Evolutionary conservation across 768 basidiomycete species (phyloP).

Genomic region (Amanita inopinata): DNA sequence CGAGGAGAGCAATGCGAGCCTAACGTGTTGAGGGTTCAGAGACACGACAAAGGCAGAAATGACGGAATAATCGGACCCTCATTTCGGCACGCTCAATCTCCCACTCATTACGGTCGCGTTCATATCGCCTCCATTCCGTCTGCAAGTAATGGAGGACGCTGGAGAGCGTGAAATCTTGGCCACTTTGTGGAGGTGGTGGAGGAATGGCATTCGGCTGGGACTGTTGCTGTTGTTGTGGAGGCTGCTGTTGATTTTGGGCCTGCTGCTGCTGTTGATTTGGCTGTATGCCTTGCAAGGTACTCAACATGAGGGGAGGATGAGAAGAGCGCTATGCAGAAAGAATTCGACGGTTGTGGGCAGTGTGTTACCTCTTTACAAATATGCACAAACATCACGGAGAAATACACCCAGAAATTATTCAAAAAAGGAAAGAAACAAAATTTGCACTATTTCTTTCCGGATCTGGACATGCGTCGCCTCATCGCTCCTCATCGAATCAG

Average conservation of each 20-base stretch:
- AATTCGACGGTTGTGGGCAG: not conserved
- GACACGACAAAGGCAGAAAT: conserved; percentile 18
- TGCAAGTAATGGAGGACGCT: conserved; percentile 95
- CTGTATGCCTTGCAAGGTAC: conserved; percentile 56
- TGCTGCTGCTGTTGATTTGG: conserved; percentile 53
- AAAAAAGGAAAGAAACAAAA: conserved; percentile 3
- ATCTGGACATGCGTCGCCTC: conserved; percentile 27
- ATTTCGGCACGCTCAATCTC: conserved; percentile 99
- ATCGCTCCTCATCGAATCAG: not conserved
- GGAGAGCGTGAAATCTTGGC: conserved; percentile 88
- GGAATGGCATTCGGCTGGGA: conserved; percentile 49
- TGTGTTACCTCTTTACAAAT: conserved; percentile 22
- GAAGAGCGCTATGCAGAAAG: conserved; percentile 13
- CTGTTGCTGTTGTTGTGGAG: conserved; percentile 41
- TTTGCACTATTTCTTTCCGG: conserved; percentile 54
- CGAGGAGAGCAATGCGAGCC: conserved; percentile 95
- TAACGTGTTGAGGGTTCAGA: conserved; percentile 25
- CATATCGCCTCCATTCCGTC: conserved; percentile 96
- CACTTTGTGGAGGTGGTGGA: conserved; percentile 74
- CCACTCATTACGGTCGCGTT: conserved; percentile 99
- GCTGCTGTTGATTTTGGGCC: conserved; percentile 50
- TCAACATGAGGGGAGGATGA: conserved; percentile 63
- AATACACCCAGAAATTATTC: conserved; percentile 7
- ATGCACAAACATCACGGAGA: conserved; percentile 24
- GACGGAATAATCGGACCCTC: conserved; percentile 56